phyloP scores from a whole-genome alignment of 192 early-diverging fungal species.

The Lunasporangiospora selenospora region DNA sequence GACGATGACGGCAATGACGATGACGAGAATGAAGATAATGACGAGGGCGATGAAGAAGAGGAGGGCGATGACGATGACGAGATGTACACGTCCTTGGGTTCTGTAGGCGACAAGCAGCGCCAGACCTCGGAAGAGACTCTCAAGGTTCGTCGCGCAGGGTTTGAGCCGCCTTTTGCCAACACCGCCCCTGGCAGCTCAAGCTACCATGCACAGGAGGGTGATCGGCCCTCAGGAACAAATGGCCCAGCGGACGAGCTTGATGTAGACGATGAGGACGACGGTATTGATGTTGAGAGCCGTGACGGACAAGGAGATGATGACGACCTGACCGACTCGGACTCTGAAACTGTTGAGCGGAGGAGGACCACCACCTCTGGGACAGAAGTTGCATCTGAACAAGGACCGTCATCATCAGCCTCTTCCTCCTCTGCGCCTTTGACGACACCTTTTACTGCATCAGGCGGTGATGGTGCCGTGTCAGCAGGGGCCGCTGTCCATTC shows the following conservation, averaged over 20 bases:
- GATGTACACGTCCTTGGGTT: constrained; percentile 24
- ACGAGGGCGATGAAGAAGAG: constrained; percentile 10
- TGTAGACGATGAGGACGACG: background rate
- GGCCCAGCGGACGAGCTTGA: background rate
- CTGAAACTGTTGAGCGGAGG: background rate
- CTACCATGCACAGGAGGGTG: background rate
- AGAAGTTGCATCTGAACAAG: too few species aligned
- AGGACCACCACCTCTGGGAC: background rate
- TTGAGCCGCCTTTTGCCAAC: constrained; percentile 1
- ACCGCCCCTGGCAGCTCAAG: too few species aligned
- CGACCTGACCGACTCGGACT: background rate
- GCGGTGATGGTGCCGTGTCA: too few species aligned
- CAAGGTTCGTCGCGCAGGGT: constrained; percentile 26
- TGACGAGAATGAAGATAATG: constrained; percentile 12
- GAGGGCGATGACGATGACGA: constrained; percentile 23
- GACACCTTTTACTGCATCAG: too few species aligned
- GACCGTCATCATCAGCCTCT: too few species aligned
- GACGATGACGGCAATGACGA: background rate
- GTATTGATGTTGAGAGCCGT: too few species aligned
- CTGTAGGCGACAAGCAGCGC: constrained; percentile 17
- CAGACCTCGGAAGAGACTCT: background rate
- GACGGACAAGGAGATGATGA: too few species aligned
- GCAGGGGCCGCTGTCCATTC: background rate
- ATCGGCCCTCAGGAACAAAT: background rate
- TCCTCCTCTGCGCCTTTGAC: too few species aligned